phyloP scores from a whole-genome alignment of 2,329 filamentous ascomycete genomes.

The Nannizziopsis arthrosporioides region DNA sequence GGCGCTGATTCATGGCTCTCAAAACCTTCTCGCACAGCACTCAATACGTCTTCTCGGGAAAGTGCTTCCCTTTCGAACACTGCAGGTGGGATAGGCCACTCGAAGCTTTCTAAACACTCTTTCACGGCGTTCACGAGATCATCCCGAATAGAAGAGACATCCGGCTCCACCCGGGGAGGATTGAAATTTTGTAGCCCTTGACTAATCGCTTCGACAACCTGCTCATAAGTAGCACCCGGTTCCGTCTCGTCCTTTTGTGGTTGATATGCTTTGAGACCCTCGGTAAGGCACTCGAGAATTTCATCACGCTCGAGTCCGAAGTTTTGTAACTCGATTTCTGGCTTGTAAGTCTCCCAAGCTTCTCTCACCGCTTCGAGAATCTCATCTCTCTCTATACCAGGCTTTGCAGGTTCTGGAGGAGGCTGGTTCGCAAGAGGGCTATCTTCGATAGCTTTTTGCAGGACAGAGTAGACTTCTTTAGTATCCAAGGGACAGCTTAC shows the following conservation, averaged over 20 bases:
- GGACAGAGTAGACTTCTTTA: slow-evolving; percentile 73
- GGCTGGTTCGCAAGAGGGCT: slow-evolving; percentile 45
- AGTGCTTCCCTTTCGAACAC: slow-evolving; percentile 24
- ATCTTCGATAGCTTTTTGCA: slow-evolving; percentile 60
- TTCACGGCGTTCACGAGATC: slow-evolving; percentile 75
- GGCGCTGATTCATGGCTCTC: slow-evolving; percentile 29
- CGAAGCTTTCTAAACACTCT: slow-evolving; percentile 76
- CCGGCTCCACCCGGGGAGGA: slow-evolving; percentile 59
- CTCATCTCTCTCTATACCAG: slow-evolving; percentile 61
- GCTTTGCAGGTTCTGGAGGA: slow-evolving; percentile 37
- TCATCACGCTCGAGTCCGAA: slow-evolving; percentile 85
- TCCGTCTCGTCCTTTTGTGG: slow-evolving; percentile 35
- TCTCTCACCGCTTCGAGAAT: slow-evolving; percentile 78
- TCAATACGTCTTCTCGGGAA: slow-evolving; percentile 18
- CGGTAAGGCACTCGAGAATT: slow-evolving; percentile 71
- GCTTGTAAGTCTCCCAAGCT: slow-evolving; percentile 89
- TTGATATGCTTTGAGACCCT: slow-evolving; percentile 68
- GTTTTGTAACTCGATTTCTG: slow-evolving; percentile 81
- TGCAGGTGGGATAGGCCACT: slow-evolving; percentile 50
- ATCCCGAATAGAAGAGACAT: slow-evolving; percentile 60
- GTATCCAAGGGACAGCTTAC: slow-evolving; percentile 59
- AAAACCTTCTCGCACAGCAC: slow-evolving; percentile 21
- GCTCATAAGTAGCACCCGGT: slow-evolving; percentile 60
- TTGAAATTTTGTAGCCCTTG: slow-evolving; percentile 72
- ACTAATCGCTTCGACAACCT: slow-evolving; percentile 75